Base-by-base conservation (phyloP, 2,329 filamentous ascomycete genomes). In the Aspergillus udagawae region DNA sequence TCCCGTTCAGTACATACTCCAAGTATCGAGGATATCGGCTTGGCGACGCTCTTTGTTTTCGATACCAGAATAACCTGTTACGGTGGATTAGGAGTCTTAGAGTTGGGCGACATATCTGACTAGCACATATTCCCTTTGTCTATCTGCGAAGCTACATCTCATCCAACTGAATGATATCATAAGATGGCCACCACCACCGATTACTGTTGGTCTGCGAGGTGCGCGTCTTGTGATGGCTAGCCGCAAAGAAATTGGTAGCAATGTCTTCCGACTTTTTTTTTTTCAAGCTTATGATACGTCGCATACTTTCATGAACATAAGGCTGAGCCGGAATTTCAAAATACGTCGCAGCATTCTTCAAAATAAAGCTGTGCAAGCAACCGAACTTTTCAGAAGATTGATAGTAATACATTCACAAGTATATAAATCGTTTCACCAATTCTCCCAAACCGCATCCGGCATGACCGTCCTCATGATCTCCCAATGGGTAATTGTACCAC, bases 401-500 rank as follows among this genome's bases (percentile, higher is more conserved):
- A 27, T 47, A 44, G 23, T 47, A 23, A 47, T 27, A 23, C 44
- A 47, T 25, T 27, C 21, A 27, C 9, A 21, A 10, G 12, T 47
- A 47, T 23, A 3, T 23, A 2, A 44, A 12, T 38, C 14, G 3
- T 17, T 20, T 56, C 44, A 96, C 91, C 91, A 97, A 67, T 85
- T 83, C 77, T 96, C 89, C 94, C 94, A 99, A 27, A 97, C 84
- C 12, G 77, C 77, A 56, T 80, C 80, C 1, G 92, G 92, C 60
- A 97, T 65, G 2, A 97, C 92, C 0, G 79, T 84, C 68, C 94
- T 85, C 92, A 99, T 99, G 49, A 99, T 88, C 47, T 77, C 79
- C 94, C 94, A 99, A 76, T 99, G 94, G 9, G 89, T 89, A 53
- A 89, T 70, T 0, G 92, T 92, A 66, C 89, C 91, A 67, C 84